These are phyloP conservation scores for Ophiostoma novo-ulmi DNA, from an alignment of 2,329 filamentous ascomycete species.

Conservation along the genomic window DNA sequence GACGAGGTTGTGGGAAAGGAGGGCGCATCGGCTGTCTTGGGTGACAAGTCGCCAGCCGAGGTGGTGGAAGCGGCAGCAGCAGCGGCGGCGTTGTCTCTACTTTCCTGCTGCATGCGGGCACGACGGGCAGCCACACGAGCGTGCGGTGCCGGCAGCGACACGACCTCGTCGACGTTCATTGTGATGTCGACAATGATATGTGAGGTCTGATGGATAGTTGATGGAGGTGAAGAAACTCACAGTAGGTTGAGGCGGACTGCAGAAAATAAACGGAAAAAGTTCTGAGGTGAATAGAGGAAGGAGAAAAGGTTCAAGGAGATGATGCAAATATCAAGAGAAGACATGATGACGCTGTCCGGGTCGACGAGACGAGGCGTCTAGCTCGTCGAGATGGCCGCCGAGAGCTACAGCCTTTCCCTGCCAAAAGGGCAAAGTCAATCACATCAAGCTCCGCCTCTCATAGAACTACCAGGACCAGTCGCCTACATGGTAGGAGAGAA, in stretches of 20 bases:
- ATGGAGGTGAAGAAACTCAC: neutral
- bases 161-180: conserved; percentile 19
- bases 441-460: neutral
- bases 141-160: conserved; percentile 21
- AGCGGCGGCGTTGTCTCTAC: neutral
- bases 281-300: neutral
- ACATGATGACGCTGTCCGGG: neutral
- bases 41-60: neutral
- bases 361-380: neutral
- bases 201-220: neutral
- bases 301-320: neutral
- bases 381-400: neutral
- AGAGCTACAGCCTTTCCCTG: neutral
- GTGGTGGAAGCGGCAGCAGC: neutral
- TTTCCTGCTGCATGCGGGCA: conserved; percentile 12
- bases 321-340: neutral
- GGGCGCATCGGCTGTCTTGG: neutral
- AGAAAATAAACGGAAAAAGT: too few relatives aligned
- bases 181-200: neutral
- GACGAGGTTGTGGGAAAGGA: neutral
- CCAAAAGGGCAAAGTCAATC: neutral
- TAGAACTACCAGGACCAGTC: neutral
- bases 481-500: neutral
- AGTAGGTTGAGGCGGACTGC: too few relatives aligned
- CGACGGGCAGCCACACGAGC: conserved; percentile 21